Evolutionary conservation across 1,284 basidiomycete species (phyloP), one percentile per base, ranked within the genome.

Genomic region (Agroathelia rolfsii): DNA sequence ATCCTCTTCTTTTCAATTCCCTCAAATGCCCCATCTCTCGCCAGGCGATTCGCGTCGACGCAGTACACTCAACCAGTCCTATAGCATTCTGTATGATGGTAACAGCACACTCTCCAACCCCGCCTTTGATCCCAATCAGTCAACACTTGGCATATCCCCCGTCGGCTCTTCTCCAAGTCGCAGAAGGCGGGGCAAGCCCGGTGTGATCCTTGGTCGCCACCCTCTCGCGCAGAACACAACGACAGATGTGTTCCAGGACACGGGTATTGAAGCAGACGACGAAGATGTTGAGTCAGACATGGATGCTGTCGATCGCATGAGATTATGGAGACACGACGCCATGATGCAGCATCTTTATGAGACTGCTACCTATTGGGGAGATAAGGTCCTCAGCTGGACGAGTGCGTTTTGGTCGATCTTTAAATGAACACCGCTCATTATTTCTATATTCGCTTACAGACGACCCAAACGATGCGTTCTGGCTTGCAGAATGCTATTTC

Each of bases 261-360:
- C 65, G 11, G 72, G 70, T 13, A 65, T 66, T 29, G 72, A 71
- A 38, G 64, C 57, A 15, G 72, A 72, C 27, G 72, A 73, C 27
- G 74, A 75, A 19, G 55, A 53, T 0, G 66, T 67, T 21, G 74
- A 71, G 5, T 66, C 73, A 24, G 78, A 81, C 43, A 89, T 84
- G 84, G 73, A 72, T 2, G 80, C 88, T 66, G 75, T 96, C 4
- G 89, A 95, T 52, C 74, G 90, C n/a, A 92, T 99, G 80, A 69
- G 95, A 35, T 58, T 89, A 25, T 98, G 95, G 95, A 64, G 95
- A 32, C 89, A 97, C 51, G 95, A 98, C 59, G 94, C 95, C 23
- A 75, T 96, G 48, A 89, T 93, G 73, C 94, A 97, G 55, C 94
- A 98, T 62, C 62, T 98, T 18, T 96, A 97, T 57, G 88, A 93